Evolutionary conservation across 768 basidiomycete genomes (phyloP), one percentile per base, ranked within the genome.

Genomic region (Xerocomus potaroensis): DNA sequence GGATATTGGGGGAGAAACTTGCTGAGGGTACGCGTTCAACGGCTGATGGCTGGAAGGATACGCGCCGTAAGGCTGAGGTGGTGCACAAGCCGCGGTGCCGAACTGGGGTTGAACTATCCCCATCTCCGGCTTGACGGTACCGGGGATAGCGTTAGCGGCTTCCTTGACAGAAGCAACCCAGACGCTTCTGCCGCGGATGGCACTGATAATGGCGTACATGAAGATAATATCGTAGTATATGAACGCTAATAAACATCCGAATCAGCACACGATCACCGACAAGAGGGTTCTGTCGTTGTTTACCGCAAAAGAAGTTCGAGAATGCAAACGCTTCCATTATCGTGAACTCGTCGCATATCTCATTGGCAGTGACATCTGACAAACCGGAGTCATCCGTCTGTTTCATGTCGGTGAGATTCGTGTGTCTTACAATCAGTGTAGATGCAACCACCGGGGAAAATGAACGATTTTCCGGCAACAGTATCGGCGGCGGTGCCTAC

Each of bases 161-260:
- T 56, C 61, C 3, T 44, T 41, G 21, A 63, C 54, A 16, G 61
- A 65, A 36, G 43, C 5, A 1, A 42, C 57, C 63, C 65, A 63
- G 3, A 67, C 27, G 19, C 50, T 15, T 27, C 22, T 58, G 19
- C 65, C 61, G 27, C 48, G 54, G 21, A 59, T 41, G 15, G 53
- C 53, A 10, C 40, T 49, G 48, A 61, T 53, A 34, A 61, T 54
- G 37, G 55, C 60, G 26, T 53, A 63, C 35, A 59, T 36, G 21
- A 65, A 24, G 16, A 57, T 35, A 30, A 50, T 42, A 33, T 53
- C 55, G 22, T 49, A 55, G 45, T 63, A 65, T 8, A 63, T 27
- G 41, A 65, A 59, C 14, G 52, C 64, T 61, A 16, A 30, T n/a
- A 27, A 32, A n/a, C n/a, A n/a, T n/a, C n/a, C 19, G 19, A 14